A percentile compares a stretch with the other conserved stretches of the same genome.
phyloP scores from a whole-genome alignment of 2,329 filamentous ascomycete genomes.

The Botrytis medusae region DNA sequence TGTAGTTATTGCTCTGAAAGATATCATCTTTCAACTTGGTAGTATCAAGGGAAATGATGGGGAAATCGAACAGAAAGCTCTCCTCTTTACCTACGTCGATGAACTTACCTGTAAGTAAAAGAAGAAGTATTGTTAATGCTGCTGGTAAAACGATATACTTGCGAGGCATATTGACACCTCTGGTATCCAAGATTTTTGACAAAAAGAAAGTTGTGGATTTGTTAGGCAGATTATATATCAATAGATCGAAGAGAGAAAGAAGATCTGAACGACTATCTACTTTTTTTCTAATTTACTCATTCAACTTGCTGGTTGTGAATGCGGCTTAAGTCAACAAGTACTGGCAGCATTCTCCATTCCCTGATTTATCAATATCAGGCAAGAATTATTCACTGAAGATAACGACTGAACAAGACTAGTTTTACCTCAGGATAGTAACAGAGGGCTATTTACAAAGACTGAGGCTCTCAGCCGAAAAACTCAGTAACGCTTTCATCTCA shows the following conservation, averaged over 20 bases:
- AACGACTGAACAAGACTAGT: neutral
- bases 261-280: neutral
- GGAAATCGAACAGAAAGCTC: neutral
- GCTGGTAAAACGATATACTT: neutral
- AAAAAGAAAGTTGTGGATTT: neutral
- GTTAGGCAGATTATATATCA: neutral
- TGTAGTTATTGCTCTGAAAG: neutral
- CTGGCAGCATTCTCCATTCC: neutral
- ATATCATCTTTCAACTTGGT: neutral
- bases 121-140: neutral
- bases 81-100: neutral
- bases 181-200: neutral
- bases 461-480: neutral
- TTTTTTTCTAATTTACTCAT: neutral
- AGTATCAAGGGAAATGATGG: constrained; percentile 9
- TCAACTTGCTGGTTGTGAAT: neutral
- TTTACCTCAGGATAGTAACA: neutral
- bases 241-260: neutral
- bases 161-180: neutral
- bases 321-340: neutral
- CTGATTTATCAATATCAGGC: neutral
- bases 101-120: neutral
- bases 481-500: neutral
- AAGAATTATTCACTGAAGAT: neutral
- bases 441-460: neutral